phyloP scores from a whole-genome alignment of 805 yeast species.

The Kluyveromyces starmeri region DNA sequence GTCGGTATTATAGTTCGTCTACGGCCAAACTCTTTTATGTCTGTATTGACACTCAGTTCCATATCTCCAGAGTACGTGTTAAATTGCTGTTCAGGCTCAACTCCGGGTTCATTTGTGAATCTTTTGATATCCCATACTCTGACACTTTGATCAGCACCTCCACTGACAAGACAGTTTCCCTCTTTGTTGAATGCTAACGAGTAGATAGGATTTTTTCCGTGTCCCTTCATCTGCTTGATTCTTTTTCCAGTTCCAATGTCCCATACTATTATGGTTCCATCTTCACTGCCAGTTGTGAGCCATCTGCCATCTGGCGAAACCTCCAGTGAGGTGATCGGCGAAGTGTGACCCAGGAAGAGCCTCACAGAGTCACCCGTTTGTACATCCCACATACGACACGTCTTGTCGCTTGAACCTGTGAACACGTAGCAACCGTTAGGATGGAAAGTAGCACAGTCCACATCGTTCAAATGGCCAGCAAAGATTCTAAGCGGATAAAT shows the following conservation, averaged over 20 bases:
- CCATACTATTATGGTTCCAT: constrained; percentile 81
- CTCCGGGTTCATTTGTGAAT: constrained; percentile 71
- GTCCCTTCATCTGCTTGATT: constrained; percentile 88
- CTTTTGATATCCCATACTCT: constrained; percentile 93
- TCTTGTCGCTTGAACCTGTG: constrained; percentile 92
- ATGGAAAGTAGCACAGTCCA: constrained; percentile 89
- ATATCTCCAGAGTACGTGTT: constrained; percentile 30
- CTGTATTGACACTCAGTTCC: constrained; percentile 27
- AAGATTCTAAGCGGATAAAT: constrained; percentile 91
- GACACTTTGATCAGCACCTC: constrained; percentile 87
- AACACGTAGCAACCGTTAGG: constrained; percentile 92
- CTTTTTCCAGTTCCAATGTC: constrained; percentile 88
- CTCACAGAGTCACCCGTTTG: constrained; percentile 82
- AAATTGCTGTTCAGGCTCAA: constrained; percentile 64
- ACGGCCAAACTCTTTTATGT: constrained; percentile 40
- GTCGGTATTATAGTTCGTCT: constrained; percentile 72
- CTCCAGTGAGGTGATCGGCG: constrained; percentile 77
- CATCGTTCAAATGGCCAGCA: constrained; percentile 96
- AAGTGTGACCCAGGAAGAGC: constrained; percentile 84
- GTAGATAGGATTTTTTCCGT: constrained; percentile 78
- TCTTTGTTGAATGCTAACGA: constrained; percentile 79
- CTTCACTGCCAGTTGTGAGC: constrained; percentile 94
- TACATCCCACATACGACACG: constrained; percentile 98
- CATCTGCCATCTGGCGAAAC: constrained; percentile 96
- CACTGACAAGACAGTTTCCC: constrained; percentile 82